Evolutionary conservation across 1,284 basidiomycete genomes (phyloP).

Genomic region (Ceratobasidium sp.): DNA sequence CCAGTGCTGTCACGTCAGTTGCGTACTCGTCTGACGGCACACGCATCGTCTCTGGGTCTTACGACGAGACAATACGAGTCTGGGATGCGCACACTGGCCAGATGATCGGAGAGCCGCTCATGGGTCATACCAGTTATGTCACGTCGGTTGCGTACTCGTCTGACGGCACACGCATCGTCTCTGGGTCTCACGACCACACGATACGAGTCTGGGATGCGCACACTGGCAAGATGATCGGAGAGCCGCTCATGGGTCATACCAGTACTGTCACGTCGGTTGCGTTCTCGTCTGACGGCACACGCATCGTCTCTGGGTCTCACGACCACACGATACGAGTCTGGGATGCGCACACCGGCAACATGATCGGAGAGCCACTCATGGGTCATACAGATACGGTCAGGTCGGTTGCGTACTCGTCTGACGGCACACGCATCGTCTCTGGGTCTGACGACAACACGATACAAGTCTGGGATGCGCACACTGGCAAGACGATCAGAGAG

Average conservation of each 20-base stretch:
- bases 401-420: conserved; percentile 14
- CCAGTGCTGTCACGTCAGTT: not conserved
- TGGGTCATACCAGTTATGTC: conserved; percentile 54
- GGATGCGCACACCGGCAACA: conserved; percentile 30
- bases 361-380: not conserved
- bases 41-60: conserved; percentile 55
- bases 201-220: conserved; percentile 58
- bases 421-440: conserved; percentile 23
- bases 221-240: conserved; percentile 49
- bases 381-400: not conserved
- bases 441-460: conserved; percentile 32
- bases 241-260: not conserved
- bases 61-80: conserved; percentile 57
- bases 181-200: conserved; percentile 58
- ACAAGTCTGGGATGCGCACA: conserved; percentile 20
- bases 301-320: conserved; percentile 15
- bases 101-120: conserved; percentile 49
- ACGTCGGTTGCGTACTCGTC: conserved; percentile 54
- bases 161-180: too few species aligned
- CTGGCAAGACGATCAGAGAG: not conserved
- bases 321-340: conserved; percentile 11
- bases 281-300: conserved; percentile 29
- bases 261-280: too few species aligned
- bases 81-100: conserved; percentile 59
- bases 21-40: conserved; percentile 9